phyloP scores from a whole-genome alignment of 2,329 filamentous ascomycete species.

The Nakataea oryzae region DNA sequence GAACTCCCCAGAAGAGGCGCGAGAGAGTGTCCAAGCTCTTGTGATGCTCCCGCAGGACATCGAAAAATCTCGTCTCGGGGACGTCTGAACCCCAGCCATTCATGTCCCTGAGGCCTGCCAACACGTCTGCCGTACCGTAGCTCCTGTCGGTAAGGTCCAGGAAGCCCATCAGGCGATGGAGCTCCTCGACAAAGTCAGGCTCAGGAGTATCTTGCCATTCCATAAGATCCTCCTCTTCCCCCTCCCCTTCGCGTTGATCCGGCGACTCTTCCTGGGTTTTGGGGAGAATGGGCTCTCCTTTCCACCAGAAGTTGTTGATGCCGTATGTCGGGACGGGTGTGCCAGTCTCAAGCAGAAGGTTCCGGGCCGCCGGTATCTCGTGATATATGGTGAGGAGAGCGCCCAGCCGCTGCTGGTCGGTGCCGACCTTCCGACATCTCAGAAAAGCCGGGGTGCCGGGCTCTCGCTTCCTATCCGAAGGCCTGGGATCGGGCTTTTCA shows the following conservation, averaged over 20 bases:
- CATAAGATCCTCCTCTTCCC: background rate
- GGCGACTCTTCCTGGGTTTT: slow-evolving; percentile 17
- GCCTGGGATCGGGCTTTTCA: slow-evolving; percentile 24
- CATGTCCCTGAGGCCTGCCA: slow-evolving; percentile 20
- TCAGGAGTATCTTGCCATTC: slow-evolving; percentile 14
- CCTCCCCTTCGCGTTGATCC: slow-evolving; percentile 14
- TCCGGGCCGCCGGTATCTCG: slow-evolving; percentile 47
- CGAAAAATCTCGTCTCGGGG: background rate
- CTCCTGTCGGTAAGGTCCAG: slow-evolving; percentile 49
- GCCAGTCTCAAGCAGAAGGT: slow-evolving; percentile 37
- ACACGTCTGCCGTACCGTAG: slow-evolving; percentile 43
- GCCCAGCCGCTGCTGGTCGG: slow-evolving; percentile 32
- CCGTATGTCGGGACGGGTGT: slow-evolving; percentile 37
- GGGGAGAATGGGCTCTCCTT: slow-evolving; percentile 38
- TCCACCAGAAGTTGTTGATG: slow-evolving; percentile 50
- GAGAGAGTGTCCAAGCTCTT: background rate
- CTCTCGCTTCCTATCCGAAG: slow-evolving; percentile 33
- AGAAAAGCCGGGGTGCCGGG: slow-evolving; percentile 41
- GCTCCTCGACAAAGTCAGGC: slow-evolving; percentile 36
- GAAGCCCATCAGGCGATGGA: slow-evolving; percentile 54
- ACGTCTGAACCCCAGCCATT: background rate
- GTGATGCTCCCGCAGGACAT: background rate
- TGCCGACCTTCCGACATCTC: slow-evolving; percentile 21
- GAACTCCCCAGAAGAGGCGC: background rate
- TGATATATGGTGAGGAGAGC: slow-evolving; percentile 48